A percentile compares a stretch with the other conserved stretches of the same genome.
Evolutionary conservation across 345 rosid genomes (phyloP).

Genomic region (Hibiscus syriacus): DNA sequence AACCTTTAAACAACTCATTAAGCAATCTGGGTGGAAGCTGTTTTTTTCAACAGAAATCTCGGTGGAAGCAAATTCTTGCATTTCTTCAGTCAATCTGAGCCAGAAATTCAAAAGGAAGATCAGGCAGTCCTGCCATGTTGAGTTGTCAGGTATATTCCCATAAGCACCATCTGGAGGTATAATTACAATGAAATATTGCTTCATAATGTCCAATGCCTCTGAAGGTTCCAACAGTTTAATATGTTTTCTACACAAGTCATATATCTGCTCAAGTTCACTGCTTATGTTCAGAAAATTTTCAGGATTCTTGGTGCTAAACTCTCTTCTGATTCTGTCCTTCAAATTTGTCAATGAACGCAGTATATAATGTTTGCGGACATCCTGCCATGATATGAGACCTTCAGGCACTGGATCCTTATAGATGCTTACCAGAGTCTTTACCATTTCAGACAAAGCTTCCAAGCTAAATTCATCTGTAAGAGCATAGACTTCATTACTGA

Average conservation of each 20-base stretch:
- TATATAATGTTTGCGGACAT: constrained; percentile 61
- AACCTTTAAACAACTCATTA: constrained; percentile 51
- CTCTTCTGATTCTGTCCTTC: constrained; percentile 38
- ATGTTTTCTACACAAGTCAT: constrained; percentile 42
- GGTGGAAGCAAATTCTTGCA: constrained; percentile 45
- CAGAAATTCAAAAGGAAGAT: constrained; percentile 72
- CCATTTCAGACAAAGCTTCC: constrained; percentile 88
- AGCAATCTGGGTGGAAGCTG: constrained; percentile 47
- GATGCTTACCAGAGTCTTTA: constrained; percentile 37
- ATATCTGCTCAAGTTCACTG: constrained; percentile 58
- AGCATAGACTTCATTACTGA: constrained; percentile 56
- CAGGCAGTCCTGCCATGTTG: constrained; percentile 91
- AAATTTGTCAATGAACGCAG: constrained; percentile 38
- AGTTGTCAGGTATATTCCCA: constrained; percentile 61
- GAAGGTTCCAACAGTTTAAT: constrained; percentile 56
- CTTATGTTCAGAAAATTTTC: constrained; percentile 61
- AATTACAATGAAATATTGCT: constrained; percentile 43
- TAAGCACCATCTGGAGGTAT: constrained; percentile 35
- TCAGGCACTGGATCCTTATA: constrained; percentile 38
- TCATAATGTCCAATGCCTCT: constrained; percentile 57
- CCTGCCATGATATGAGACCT: constrained; percentile 56
- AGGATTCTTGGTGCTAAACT: constrained; percentile 39
- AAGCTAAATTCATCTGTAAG: constrained; percentile 48
- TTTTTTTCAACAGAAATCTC: constrained; percentile 24
- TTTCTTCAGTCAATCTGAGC: constrained; percentile 68